These are phyloP conservation scores for Mycena venus DNA, from an alignment of 768 basidiomycete species.

Conservation along the genomic window DNA sequence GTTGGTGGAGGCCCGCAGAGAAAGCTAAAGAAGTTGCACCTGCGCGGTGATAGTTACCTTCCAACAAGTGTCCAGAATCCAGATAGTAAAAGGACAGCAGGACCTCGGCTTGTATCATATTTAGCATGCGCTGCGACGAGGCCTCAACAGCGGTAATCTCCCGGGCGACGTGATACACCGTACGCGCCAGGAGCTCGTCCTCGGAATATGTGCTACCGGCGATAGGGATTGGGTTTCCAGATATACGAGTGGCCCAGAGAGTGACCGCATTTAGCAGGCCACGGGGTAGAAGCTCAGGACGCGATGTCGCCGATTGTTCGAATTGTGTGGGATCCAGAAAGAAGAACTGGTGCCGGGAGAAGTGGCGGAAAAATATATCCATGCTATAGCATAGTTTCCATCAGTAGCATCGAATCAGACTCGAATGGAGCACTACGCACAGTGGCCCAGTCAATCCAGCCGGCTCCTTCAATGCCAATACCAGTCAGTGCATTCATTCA, in stretches of 20 bases:
- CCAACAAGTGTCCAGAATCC: background rate
- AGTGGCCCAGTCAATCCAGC: background rate
- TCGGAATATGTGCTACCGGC: conserved; percentile 2
- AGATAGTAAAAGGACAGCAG: conserved; percentile 29
- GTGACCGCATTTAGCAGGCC: conserved; percentile 1
- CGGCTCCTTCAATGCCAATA: background rate
- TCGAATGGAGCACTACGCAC: background rate
- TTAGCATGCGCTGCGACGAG: background rate
- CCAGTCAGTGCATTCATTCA: background rate
- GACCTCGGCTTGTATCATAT: conserved; percentile 19
- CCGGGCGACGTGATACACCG: background rate
- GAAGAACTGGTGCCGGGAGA: conserved; percentile 8
- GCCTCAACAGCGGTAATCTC: background rate
- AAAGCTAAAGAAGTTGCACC: conserved; percentile 26
- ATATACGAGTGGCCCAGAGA: conserved; percentile 26
- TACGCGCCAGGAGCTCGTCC: background rate
- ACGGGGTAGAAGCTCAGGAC: background rate
- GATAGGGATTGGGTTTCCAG: background rate
- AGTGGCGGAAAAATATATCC: background rate
- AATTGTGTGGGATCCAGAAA: background rate
- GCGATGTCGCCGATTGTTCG: background rate
- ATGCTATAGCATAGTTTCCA: background rate
- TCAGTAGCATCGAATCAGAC: background rate
- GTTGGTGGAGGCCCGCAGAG: conserved; percentile 14
- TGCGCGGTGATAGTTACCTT: conserved; percentile 13